Evolutionary conservation across 2,329 filamentous ascomycete genomes (phyloP), one percentile per base, ranked within the genome.

Genomic region (Lithohypha guttulata): DNA sequence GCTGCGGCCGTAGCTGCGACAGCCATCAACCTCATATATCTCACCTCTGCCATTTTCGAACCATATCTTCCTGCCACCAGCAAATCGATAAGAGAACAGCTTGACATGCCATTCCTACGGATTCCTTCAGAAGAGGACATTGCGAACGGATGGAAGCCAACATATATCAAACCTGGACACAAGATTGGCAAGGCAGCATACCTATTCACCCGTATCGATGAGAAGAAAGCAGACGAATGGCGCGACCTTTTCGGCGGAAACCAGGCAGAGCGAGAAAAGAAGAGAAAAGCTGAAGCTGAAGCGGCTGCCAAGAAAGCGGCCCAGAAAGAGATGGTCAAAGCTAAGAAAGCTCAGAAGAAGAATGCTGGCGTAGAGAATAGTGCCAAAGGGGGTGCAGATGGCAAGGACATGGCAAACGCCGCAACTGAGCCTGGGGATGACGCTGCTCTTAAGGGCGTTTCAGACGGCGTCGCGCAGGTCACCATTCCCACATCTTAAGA

Each of bases 11-110:
- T 79, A 14, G 73, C 93, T 39, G 81, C 84, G 40, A 68, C 86
- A n/a, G 84, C 81, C 1, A 68, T 93, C 44, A 93, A 93, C 63
- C 75, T 87, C 48, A 77, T 89, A 39, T 77, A 89, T 55, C 77
- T 95, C 21, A 71, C 93, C 33, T 83, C 86, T 15, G 79, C 76
- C 39, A 65, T 94, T 29, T 73, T 87, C 41, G 75, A 77, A 37
- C 87, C 87, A 0, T 95, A 89, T 63, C 84, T 95, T 70, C 86
- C 85, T 27, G 71, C 72, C n/a, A 87, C 81, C 6, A 70, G 81
- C 3, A 71, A 71, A 43, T 75, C 76, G 21, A 94, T 95, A 51
- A 74, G 84, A 48, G 62, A 73, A 46, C 89, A 95, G 64, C 73
- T 96, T 19, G 75, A 80, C 42, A 62, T 60, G 32, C 57, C 74